Base-by-base conservation (phyloP, 352 stramenopile genomes). In the Globisporangium alternatum region DNA sequence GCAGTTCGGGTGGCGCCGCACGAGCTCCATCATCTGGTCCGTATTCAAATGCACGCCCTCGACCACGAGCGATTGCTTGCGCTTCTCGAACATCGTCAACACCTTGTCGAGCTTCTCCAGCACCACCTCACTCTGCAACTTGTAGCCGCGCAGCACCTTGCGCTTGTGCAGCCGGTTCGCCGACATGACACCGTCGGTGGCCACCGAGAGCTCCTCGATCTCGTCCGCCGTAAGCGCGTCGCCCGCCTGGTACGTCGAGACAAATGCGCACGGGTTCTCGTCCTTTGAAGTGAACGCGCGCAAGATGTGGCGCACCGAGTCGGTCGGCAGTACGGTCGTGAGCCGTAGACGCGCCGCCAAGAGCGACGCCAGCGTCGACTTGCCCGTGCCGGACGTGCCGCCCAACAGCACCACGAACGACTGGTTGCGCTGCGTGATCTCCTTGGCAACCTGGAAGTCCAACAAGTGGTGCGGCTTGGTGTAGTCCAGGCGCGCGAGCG, bases 221-320 rank as follows among this genome's bases (percentile, higher is more conserved):
- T 87, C 75, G 0, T 71, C 69, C 3, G 75, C 60, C 2, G 74
- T 74, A 13, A 94, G 66, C 28, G 86, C 85, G 44, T 96, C 85
- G 59, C 87, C 87, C n/a, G 87, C 87, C 66, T 96, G 85, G 61
- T 96, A 96, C 48, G 87, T 96, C 19, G 87, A 96, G 41, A 93
- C 86, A 41, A 96, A 96, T 0, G 83, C 82, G 49, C 83, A 90
- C 39, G 87, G 87, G 45, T 90, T 86, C 59, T 92, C 79, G 44
- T 86, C 82, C 47, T 92, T 94, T 2, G 77, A 88, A 39, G 83
- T 94, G 68, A 92, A 93, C 15, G 87, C 81, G 10, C 85, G 80
- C 57, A 93, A 58, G 13, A 93, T 86, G 62, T 96, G 87, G 30
- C 87, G 85, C 60, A 96, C 84, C 63, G 87, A 96, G 67, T 96